Evolutionary conservation across 257 asterid species (phyloP).

Genomic region (Solanum corneliomulleri): DNA sequence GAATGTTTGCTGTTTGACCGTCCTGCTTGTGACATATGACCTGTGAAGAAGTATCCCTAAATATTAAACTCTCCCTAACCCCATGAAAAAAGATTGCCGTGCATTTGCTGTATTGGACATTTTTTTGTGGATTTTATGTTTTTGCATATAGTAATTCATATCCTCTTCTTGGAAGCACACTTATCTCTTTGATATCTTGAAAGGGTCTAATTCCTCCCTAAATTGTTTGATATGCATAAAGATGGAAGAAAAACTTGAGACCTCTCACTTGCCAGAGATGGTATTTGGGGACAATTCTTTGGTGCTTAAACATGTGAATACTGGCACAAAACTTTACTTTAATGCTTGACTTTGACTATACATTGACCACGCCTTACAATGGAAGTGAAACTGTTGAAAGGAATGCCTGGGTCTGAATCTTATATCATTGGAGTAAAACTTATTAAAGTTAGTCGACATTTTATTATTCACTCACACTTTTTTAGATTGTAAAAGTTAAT

Average conservation of each 20-base stretch:
- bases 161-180: background rate
- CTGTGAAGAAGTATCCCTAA: background rate
- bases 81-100: background rate
- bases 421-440: background rate
- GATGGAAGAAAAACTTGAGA: constrained; percentile 90
- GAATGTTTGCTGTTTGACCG: background rate
- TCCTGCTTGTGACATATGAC: background rate
- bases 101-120: background rate
- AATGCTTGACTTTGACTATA: constrained; percentile 91
- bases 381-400: constrained; percentile 55
- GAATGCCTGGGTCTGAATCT: constrained; percentile 46
- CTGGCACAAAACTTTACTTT: constrained; percentile 58
- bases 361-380: constrained; percentile 88
- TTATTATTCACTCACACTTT: background rate
- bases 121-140: background rate
- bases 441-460: background rate
- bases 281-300: constrained; percentile 83
- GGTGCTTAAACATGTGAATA: constrained; percentile 57
- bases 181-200: background rate
- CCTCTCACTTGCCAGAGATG: constrained; percentile 95
- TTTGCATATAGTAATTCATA: background rate
- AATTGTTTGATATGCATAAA: constrained; percentile 14
- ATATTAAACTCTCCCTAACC: background rate
- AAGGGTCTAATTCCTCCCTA: background rate
- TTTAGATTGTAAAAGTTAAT: background rate